phyloP scores from a whole-genome alignment of 2,329 filamentous ascomycete genomes.

The Fusarium sp. region DNA sequence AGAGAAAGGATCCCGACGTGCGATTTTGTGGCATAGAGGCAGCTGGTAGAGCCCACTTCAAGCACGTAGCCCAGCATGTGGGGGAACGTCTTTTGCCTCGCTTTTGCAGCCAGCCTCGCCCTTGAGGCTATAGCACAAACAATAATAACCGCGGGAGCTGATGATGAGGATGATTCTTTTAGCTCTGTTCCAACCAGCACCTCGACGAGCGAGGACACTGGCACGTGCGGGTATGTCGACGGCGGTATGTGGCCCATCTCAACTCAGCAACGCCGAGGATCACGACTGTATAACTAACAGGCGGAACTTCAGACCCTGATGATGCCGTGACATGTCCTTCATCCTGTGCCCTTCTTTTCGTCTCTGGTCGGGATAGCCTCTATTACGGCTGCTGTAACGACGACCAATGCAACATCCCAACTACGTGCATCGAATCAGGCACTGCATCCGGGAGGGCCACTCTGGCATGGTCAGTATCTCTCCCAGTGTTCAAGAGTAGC shows the following conservation, averaged over 20 bases:
- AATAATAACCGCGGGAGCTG: background rate
- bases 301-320: background rate
- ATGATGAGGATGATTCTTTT: background rate
- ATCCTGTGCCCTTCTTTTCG: slow-evolving; percentile 8
- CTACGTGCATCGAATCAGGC: slow-evolving; percentile 22
- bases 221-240: slow-evolving; percentile 11
- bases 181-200: background rate
- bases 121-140: background rate
- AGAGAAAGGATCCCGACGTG: background rate
- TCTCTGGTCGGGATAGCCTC: background rate
- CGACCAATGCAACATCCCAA: slow-evolving; percentile 9
- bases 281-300: background rate
- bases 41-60: background rate
- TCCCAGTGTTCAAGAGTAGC: background rate
- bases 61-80: background rate
- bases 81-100: background rate
- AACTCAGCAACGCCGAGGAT: background rate
- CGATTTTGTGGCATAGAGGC: background rate
- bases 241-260: background rate
- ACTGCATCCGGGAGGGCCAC: background rate
- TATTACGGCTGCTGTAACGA: slow-evolving; percentile 18
- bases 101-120: background rate
- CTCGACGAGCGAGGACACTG: background rate
- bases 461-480: slow-evolving; percentile 11
- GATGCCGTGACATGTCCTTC: background rate